These are phyloP conservation scores for Brassica hybrid DNA, from an alignment of 441 rosid genomes.

Conservation along the genomic window DNA sequence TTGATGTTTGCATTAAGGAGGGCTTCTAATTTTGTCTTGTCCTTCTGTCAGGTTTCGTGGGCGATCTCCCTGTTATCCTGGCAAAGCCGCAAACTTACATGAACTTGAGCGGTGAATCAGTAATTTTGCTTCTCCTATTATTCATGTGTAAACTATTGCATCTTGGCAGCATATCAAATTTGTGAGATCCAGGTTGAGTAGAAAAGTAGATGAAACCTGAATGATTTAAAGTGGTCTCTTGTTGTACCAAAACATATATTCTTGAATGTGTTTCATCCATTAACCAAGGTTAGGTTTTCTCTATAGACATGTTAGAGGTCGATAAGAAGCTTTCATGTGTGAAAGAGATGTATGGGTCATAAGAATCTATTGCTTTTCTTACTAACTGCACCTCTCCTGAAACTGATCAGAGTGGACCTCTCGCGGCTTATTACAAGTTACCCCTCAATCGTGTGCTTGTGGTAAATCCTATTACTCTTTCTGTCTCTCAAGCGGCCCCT, in stretches of 20 bases:
- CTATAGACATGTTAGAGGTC: not conserved
- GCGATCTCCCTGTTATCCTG: slow-evolving; percentile 66
- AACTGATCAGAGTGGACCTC: slow-evolving; percentile 74
- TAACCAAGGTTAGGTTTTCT: not conserved
- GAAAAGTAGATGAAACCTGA: slow-evolving; percentile 1
- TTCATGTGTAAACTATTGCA: not conserved
- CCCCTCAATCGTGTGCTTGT: slow-evolving; percentile 84
- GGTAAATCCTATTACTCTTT: slow-evolving; percentile 53
- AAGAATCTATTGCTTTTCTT: slow-evolving; percentile 8
- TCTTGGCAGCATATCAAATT: too few species aligned
- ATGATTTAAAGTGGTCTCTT: not conserved
- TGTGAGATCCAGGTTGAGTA: slow-evolving; percentile 13
- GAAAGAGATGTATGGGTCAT: slow-evolving; percentile 11
- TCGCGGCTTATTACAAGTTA: slow-evolving; percentile 89
- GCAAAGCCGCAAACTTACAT: slow-evolving; percentile 96
- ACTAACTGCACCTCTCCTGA: slow-evolving; percentile 24
- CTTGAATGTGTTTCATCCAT: not conserved
- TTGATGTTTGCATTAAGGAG: slow-evolving; percentile 18
- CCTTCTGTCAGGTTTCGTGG: slow-evolving; percentile 64
- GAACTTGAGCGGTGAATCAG: slow-evolving; percentile 97
- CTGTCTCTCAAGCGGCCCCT: slow-evolving; percentile 17
- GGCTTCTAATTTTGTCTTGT: not conserved
- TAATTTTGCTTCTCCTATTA: slow-evolving; percentile 39
- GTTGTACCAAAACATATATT: not conserved
- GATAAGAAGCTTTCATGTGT: slow-evolving; percentile 6